Evolutionary conservation across 208 protist species (phyloP), one percentile per base, ranked within the genome.

Genomic region (Leptomonas pyrrhocoris): DNA sequence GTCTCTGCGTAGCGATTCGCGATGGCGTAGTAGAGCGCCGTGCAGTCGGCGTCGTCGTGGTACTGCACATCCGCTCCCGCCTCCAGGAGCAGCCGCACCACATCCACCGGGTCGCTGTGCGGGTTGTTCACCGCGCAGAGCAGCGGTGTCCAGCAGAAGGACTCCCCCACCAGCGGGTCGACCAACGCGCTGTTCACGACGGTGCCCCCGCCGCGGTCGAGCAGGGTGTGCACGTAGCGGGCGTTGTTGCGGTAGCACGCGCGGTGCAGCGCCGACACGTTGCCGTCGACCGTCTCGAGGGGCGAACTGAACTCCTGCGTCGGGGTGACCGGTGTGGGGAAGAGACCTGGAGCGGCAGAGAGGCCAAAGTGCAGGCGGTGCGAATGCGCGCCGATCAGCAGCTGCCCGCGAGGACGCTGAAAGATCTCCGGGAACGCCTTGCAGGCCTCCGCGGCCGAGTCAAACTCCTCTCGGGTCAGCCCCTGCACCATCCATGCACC

Each of bases 41-140:
- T 94, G 79, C 92, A 94, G 38, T 75, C 68, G 15, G 92, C 88
- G 48, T 94, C 88, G 64, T 96, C 92, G 25, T 18, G 69, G 55
- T 85, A 87, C 28, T 81, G 53, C 65, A 80, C 76, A 60, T 96
- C 89, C 4, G 89, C 92, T n/a, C 88, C 92, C 1, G 77, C 74
- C 1, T 77, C 71, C 23, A 95, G 66, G 43, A 96, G 63, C 68
- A 90, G 68, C 43, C 66, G 68, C 53, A 95, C 89, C 31, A 96
- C 73, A 21, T 83, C 88, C 21, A 54, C 86, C 23, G 89, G 89
- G 61, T 96, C 92, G 48, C 77, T 67, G 76, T 93, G 88, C 2
- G 85, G 86, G 77, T 96, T 96, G 85, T 96, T 96, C 58, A 94
- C 89, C 18, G 92, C 89, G 63, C 89, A 96, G 45, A 96, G 66